Base-by-base conservation (phyloP, 1,284 basidiomycete genomes). In the Fistulina hepatica region DNA sequence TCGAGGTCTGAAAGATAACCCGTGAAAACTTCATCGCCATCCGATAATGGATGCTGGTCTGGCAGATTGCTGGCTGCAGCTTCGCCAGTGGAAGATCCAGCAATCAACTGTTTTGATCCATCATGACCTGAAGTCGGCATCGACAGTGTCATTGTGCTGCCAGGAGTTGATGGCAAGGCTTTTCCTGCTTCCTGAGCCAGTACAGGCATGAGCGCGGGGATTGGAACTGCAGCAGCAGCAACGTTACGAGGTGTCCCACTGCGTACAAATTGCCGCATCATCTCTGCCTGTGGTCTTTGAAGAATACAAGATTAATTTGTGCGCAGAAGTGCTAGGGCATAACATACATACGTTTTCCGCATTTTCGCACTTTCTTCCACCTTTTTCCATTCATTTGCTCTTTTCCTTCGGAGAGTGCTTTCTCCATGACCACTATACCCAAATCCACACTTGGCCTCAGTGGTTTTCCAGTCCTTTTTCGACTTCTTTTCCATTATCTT, bases 381-480 rank as follows among this genome's bases (percentile, higher is more conserved):
- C 21, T 44, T 38, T 11, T 22, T 27, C 22, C 34, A 2, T 21
- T 33, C 32, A 8, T 34, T 23, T 26, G 22, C 25, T 17, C 21
- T 28, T 7, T 37, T 26, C 24, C 35, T 15, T 30, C 15, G 11
- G 23, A 26, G 22, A 19, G 11, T 31, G 20, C 31, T 16, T 15
- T 3, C 44, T 21, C 20, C 36, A 21, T 37, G 33, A 15, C 37
- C 36, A 27, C 26, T 37, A 36, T 38, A 33, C 6, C 15, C 42
- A 19, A 9, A 6, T 31, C 15, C 15, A n/a, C n/a, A 27, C 16
- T 34, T 39, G 2, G 22, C 21, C 28, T 40, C 44, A 3, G 32
- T 42, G 8, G 35, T 28, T n/a, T 16, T 33, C 43, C 43, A 44
- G 11, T 39, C 11, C 33, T 36, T 42, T 21, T 26, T 24, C 9